Evolutionary conservation across 2,329 filamentous ascomycete species (phyloP).

Genomic region (Neurospora crassa): DNA sequence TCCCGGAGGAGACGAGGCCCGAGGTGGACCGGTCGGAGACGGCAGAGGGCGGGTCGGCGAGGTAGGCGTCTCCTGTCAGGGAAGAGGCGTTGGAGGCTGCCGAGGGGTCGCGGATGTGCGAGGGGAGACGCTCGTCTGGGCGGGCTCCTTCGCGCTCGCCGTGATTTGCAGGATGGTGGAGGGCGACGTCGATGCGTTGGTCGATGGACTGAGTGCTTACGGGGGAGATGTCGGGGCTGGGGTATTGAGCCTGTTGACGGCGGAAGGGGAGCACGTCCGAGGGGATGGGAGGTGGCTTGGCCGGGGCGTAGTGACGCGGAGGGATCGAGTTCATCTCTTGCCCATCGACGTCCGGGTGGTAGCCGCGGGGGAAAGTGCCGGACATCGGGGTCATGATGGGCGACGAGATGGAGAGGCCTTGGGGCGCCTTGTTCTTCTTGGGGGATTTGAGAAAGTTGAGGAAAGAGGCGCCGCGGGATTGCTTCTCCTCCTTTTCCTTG

Average conservation of each 20-base stretch:
- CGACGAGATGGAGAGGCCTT: constrained; percentile 50
- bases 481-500: constrained; percentile 35
- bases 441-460: constrained; percentile 54
- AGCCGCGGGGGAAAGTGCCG: constrained; percentile 43
- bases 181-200: constrained; percentile 39
- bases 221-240: constrained; percentile 38
- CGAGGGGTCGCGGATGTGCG: constrained; percentile 16
- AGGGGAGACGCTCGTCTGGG: constrained; percentile 3
- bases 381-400: constrained; percentile 57
- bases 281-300: constrained; percentile 46
- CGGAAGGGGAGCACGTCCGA: constrained; percentile 32
- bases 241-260: constrained; percentile 23
- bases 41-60: constrained; percentile 40
- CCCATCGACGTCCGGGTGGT: constrained; percentile 22
- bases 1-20: constrained; percentile 14
- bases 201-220: constrained; percentile 44
- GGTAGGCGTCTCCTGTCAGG: constrained; percentile 25
- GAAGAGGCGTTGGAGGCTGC: constrained; percentile 19
- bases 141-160: constrained; percentile 5
- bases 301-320: constrained; percentile 48
- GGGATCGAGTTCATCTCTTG: constrained; percentile 50
- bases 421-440: constrained; percentile 37
- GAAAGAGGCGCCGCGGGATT: constrained; percentile 50
- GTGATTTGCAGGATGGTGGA: constrained; percentile 17
- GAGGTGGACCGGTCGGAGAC: constrained; percentile 39